These are phyloP conservation scores for Graphiopsis chlorocephala DNA, from an alignment of 2,329 filamentous ascomycete genomes.

Conservation along the genomic window DNA sequence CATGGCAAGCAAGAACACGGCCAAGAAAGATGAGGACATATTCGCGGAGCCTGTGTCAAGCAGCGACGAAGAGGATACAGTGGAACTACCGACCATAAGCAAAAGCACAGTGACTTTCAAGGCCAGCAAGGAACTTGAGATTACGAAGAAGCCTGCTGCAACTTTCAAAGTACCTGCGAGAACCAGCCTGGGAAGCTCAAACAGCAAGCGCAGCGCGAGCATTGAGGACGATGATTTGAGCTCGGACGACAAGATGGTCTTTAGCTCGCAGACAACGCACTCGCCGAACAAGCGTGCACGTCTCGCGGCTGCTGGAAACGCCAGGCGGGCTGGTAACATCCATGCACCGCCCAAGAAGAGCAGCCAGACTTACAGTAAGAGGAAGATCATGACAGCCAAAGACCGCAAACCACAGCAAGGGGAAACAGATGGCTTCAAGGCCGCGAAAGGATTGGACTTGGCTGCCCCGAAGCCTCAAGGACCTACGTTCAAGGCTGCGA, in stretches of 20 bases:
- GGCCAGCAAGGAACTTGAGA: conserved; percentile 3
- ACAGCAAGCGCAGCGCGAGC: conserved; percentile 16
- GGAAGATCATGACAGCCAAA: conserved; percentile 6
- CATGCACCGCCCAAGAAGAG: conserved; percentile 5
- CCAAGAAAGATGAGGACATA: conserved; percentile 13
- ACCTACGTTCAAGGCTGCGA: conserved; percentile 10
- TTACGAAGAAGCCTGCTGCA: not conserved
- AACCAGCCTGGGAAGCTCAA: not conserved
- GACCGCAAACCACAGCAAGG: conserved; percentile 10
- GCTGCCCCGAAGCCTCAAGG: not conserved
- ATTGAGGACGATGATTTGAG: not conserved
- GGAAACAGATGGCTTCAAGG: conserved; percentile 3
- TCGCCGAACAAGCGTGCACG: conserved; percentile 1
- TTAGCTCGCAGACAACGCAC: conserved; percentile 18
- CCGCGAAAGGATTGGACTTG: not conserved
- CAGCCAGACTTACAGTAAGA: conserved; percentile 1
- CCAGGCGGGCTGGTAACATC: conserved; percentile 23
- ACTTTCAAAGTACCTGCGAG: not conserved
- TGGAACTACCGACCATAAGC: conserved; percentile 12
- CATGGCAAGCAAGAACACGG: not conserved
- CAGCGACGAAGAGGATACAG: conserved; percentile 18
- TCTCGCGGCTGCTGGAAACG: conserved; percentile 9
- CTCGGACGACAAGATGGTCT: conserved; percentile 16
- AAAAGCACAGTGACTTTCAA: conserved; percentile 10
- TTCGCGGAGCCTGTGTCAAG: conserved; percentile 19